Conservation (phyloP, 2,329 filamentous ascomycete genomes). For the Eurotiales sp. region DNA sequence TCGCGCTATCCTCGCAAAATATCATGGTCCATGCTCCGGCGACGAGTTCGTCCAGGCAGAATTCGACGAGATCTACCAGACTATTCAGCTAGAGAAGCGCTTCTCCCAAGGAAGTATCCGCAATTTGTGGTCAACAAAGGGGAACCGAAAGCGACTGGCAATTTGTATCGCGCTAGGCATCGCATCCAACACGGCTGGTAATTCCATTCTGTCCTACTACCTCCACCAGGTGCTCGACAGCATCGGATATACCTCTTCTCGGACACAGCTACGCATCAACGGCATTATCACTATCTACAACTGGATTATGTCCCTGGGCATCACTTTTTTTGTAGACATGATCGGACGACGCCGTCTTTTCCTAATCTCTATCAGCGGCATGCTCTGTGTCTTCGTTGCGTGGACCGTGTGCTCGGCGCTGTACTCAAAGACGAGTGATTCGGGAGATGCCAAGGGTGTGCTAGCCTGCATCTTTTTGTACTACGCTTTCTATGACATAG, state of each 20-base stretch:
- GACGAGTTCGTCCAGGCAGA: too few species aligned
- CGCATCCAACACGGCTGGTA: too few species aligned
- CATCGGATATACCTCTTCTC: background rate
- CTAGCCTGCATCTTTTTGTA: background rate
- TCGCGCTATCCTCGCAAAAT: slow-evolving; percentile 31
- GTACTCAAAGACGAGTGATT: background rate
- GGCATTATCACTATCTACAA: background rate
- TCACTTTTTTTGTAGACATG: background rate
- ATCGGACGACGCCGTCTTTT: background rate
- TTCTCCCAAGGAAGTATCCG: too few species aligned
- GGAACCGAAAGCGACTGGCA: too few species aligned
- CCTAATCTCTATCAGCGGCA: background rate
- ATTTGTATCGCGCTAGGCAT: too few species aligned
- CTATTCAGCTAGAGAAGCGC: too few species aligned
- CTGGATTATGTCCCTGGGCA: background rate
- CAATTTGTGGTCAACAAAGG: too few species aligned
- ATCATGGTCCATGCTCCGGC: slow-evolving; percentile 33
- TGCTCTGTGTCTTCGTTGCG: background rate
- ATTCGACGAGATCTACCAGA: too few species aligned
- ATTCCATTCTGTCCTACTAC: background rate
- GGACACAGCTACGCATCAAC: background rate
- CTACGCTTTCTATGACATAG: background rate
- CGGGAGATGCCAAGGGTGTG: background rate
- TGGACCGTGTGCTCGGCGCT: background rate
- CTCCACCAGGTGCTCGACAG: background rate